Base-by-base conservation (phyloP, 768 basidiomycete species). In the Hirschioporus abietinus region DNA sequence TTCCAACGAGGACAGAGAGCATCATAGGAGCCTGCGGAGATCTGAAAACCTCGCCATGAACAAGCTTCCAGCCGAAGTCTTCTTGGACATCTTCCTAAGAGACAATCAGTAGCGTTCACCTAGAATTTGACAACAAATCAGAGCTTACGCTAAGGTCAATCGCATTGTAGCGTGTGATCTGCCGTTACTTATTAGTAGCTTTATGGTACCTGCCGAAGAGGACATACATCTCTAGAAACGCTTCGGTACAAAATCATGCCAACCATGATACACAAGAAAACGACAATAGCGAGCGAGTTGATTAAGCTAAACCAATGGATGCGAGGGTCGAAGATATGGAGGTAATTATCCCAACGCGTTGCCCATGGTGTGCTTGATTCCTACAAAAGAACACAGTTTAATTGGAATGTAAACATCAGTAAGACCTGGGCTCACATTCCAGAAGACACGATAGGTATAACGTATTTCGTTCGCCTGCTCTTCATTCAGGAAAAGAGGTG, bases 11-110 rank as follows among this genome's bases (percentile, higher is more conserved):
- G 42, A 95, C 85, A 2, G 94, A 89, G 8, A 99, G 79, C 8
- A 90, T 69, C 83, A 95, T 86, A 0, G 94, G 87, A 64, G 89
- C 83, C 60, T 79, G 78, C 0, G 96, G 96, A 0, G 89, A 81
- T 24, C 96, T 86, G 82, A 98, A 99, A 20, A 99, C 93, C 77
- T 99, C 96, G 24, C 95, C 95, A 71, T 97, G 95, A 25, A 99
- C 88, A 20, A 99, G 85, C 74, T 99, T 99, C 96, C 96, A 99
- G 1, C 96, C 96, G 86, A 90, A 96, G 71, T 99, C 96, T 79
- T 99, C 96, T 76, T 96, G 94, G 1, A 97, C 92, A 72, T 96
- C 95, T 73, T 96, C 95, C 92, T 94, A 69, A 9, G 3, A 9
- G 27, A 58, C 30, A 7, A 34, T 27, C n/a, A 59, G 18, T 8